Conservation (phyloP, 116 monocot genomes). For the Trichopus zeylanicus region DNA sequence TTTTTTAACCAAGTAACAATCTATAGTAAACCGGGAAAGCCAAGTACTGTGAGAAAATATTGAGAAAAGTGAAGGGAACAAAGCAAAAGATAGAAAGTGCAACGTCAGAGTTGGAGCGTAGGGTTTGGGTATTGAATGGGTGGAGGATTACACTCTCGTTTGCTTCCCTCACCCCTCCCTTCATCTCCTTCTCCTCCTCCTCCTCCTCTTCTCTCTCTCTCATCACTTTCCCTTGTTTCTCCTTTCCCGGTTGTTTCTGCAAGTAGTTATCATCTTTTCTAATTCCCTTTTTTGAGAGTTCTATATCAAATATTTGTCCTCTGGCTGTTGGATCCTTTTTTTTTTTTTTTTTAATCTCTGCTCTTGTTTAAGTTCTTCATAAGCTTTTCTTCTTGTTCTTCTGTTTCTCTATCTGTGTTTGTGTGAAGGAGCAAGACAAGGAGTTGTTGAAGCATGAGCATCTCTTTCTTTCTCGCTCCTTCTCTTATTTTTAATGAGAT, state of each 20-base stretch:
- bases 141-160: constrained; percentile 19
- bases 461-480: background rate
- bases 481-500: background rate
- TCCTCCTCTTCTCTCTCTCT: constrained; percentile 16
- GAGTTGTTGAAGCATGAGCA: background rate
- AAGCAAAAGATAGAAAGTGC: constrained; percentile 42
- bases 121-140: constrained; percentile 16
- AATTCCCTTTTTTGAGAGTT: background rate
- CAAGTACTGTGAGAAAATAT: background rate
- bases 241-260: background rate
- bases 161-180: constrained; percentile 9
- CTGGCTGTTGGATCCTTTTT: background rate
- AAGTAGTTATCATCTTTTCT: background rate
- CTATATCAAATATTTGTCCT: background rate
- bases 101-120: constrained; percentile 21
- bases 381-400: background rate
- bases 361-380: background rate
- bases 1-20: no score
- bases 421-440: no score
- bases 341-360: background rate
- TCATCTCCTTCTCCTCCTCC: constrained; percentile 7
- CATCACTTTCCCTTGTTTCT: background rate
- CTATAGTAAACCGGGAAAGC: no score
- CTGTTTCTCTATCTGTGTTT: no score
- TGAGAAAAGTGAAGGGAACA: constrained; percentile 28